Evolutionary conservation across 495 filamentous ascomycete genomes (phyloP).

Genomic region (Penicillium turbatum): DNA sequence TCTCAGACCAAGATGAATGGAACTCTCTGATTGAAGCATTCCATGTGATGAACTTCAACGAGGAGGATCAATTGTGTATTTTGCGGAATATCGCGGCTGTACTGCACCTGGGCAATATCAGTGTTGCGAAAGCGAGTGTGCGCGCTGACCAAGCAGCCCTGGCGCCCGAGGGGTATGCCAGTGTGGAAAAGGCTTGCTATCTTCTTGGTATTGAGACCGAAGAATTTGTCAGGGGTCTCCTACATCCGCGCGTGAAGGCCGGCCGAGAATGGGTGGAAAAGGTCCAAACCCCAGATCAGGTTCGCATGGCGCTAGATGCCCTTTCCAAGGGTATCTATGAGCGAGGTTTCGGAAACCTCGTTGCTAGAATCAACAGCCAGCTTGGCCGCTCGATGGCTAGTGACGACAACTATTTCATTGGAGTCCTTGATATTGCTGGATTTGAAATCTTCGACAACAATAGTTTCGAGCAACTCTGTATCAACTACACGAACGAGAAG

Average conservation of each 20-base stretch:
- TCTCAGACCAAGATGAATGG: constrained; percentile 92
- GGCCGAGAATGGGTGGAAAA: constrained; percentile 98
- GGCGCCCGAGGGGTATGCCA: constrained; percentile 61
- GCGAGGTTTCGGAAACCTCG: constrained; percentile 88
- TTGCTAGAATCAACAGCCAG: constrained; percentile 84
- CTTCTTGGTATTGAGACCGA: constrained; percentile 81
- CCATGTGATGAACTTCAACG: constrained; percentile 86
- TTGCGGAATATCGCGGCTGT: constrained; percentile 86
- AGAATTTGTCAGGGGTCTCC: constrained; percentile 77
- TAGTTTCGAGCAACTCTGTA: constrained; percentile 98
- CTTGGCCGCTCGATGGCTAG: constrained; percentile 74
- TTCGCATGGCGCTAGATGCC: constrained; percentile 82
- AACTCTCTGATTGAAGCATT: constrained; percentile 86
- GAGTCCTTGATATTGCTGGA: constrained; percentile 97
- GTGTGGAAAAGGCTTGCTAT: constrained; percentile 72
- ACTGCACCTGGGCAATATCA: constrained; percentile 89
- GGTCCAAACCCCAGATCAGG: constrained; percentile 94
- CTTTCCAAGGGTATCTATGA: constrained; percentile 97
- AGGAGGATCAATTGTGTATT: constrained; percentile 77
- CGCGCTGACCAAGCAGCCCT: constrained; percentile 88
- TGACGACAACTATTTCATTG: constrained; percentile 93
- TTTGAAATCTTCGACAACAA: constrained; percentile 99
- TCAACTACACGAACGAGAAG: constrained; percentile 99
- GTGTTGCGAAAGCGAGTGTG: constrained; percentile 80
- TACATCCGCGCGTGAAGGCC: constrained; percentile 91